Base-by-base conservation (phyloP, 2,329 filamentous ascomycete species). In the Mollisia scopiformis region DNA sequence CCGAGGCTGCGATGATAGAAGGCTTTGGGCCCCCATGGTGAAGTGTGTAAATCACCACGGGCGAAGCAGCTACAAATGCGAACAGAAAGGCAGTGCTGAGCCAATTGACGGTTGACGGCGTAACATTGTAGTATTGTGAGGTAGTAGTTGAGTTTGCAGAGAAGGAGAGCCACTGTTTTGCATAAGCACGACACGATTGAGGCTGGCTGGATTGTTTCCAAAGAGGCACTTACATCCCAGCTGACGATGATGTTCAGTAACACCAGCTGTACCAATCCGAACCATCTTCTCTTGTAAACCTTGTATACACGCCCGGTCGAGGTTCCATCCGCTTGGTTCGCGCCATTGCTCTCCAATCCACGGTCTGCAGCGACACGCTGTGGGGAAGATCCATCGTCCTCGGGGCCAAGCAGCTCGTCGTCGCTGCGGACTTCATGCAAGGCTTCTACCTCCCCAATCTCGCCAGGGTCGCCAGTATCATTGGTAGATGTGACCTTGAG, bases 181-280 rank as follows among this genome's bases (percentile, higher is more conserved):
- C 35, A 43, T 56, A 19, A 64, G 62, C 55, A 62, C 39, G 28
- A n/a, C 37, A n/a, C 28, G 11, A 30, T 35, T 39, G 46, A 53
- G 52, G 43, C 47, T 59, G 46, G 35, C 37, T 53, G 52, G 37
- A 35, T 14, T 7, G 31, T 43, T 59, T 43, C 51, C 55, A 28
- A 47, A 5, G 13, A 16, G 43, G 27, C 49, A 88, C 92, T 82
- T 83, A 95, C 92, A 84, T 96, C 92, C 94, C 94, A 98, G 72
- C 91, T 96, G 43, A 97, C 89, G 62, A 98, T 86, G 58, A 97
- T 89, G 74, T 98, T 99, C 77, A 98, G 80, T 70, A 98, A 77
- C 6, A 93, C 89, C 72, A 98, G 78, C 76, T 97, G 91, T 23
- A 85, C 78, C 55, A 99, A 80, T 0, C 95, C 95, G 74, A 97